A percentile compares a stretch with the other conserved stretches of the same genome.
These are phyloP conservation scores for Auriscalpium vulgare DNA, from an alignment of 768 basidiomycete species.

Conservation along the genomic window DNA sequence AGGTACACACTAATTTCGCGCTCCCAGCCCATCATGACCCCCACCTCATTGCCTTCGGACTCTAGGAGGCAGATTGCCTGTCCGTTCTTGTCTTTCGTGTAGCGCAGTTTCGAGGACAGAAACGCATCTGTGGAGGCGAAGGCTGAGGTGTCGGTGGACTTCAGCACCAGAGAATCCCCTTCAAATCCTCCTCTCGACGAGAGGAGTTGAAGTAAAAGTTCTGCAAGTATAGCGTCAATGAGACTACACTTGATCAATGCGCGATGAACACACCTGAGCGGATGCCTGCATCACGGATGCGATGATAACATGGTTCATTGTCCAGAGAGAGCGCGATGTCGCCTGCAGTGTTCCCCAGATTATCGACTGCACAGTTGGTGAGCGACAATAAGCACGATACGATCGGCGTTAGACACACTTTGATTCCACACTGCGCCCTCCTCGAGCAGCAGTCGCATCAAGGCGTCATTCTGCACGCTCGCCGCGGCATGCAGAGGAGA, in stretches of 20 bases:
- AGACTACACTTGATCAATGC: conserved; percentile 3
- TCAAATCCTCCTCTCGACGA: conserved; percentile 33
- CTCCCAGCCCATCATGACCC: conserved; percentile 99
- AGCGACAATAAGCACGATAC: not conserved
- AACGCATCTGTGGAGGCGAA: conserved; percentile 61
- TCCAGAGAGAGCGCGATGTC: conserved; percentile 89
- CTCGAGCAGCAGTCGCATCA: conserved; percentile 63
- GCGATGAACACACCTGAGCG: conserved; percentile 58
- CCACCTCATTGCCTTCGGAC: conserved; percentile 61
- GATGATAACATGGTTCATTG: conserved; percentile 59
- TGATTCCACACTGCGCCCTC: conserved; percentile 90
- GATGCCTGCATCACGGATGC: conserved; percentile 89
- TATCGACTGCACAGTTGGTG: conserved; percentile 47
- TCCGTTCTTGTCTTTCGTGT: conserved; percentile 58
- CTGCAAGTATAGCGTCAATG: conserved; percentile 26
- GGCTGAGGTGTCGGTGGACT: conserved; percentile 45
- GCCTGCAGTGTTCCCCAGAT: conserved; percentile 73
- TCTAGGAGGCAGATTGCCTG: conserved; percentile 77
- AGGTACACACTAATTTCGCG: conserved; percentile 53
- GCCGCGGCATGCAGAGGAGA: conserved; percentile 85
- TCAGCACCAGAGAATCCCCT: conserved; percentile 33
- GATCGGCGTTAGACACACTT: conserved; percentile 32
- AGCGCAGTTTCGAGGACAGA: conserved; percentile 61
- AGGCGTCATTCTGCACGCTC: conserved; percentile 55
- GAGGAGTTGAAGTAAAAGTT: conserved; percentile 62